Evolutionary conservation across 257 asterid species (phyloP), one percentile per base, ranked within the genome.

Genomic region (Penstemon davidsonii): DNA sequence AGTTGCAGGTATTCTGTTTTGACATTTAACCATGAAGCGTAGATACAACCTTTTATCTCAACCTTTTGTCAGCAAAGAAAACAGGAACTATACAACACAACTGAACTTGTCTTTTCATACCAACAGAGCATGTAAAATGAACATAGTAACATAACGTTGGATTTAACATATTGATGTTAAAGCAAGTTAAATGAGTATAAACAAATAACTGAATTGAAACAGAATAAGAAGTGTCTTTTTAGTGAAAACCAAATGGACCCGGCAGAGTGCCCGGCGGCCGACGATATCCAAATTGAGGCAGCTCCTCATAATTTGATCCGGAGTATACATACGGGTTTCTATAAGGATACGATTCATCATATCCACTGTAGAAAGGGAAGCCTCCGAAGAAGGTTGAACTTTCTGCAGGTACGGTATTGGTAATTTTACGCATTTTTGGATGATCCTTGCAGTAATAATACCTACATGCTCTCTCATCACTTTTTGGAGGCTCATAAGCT

Each of bases 391-490:
- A 46, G 40, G 46, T 41, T 9, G 74, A 44, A 10, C 13, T 56
- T 25, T 69, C 77, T 0, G 60, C 55, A 6, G 80, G 73, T 37
- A 79, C 68, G 7, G 11, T 46, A 36, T 67, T 65, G 0, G 18
- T 54, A 3, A 81, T 54, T 11, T 3, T 38, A 5, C 4, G 71
- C 61, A 19, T 6, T 45, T 12, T 37, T 13, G 65, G 79, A 62
- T 81, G 86, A 15, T 15, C 37, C 53, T 64, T 66, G 75, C 85
- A 77, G 50, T 10, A 68, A 4, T 4, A 64, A 57, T 75, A 78
- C 54, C 74, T 67, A 5, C 81, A 75, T 0, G 59, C 33, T 33
- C 67, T 72, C 18, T 45, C 41, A 41, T 69, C 57, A 25, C 61
- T 3, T 5, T 2, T 15, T 4, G 79, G 58, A 4, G 50, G 62